Base-by-base conservation (phyloP, 768 basidiomycete genomes). In the Xerocomellus amylosporus region DNA sequence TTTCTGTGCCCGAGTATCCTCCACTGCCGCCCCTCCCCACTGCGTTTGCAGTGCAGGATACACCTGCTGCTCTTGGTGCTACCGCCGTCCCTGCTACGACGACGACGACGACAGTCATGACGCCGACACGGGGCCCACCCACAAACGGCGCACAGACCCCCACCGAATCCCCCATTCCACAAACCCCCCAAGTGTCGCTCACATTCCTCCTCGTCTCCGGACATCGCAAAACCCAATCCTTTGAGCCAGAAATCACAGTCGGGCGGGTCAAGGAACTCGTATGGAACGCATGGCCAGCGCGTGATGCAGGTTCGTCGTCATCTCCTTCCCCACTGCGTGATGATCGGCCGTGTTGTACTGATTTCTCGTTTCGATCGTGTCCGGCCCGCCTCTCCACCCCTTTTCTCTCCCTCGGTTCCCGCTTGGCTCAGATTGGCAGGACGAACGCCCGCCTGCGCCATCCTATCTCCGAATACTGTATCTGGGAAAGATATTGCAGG, bases 201-300 rank as follows among this genome's bases (percentile, higher is more conserved):
- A 88, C 87, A 0, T 90, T 92, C 68, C 74, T 92, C 41, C 76
- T 90, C 46, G 79, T 90, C 26, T 84, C 87, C 0, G 88, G 89
- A 0, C 73, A 77, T 39, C 75, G 88, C 56, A 76, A 84, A 58
- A 82, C 83, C 0, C 88, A 90, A 81, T 73, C 79, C 0, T 92
- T 92, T 59, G 87, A 88, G 28, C 87, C 88, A 13, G 82, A 83
- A 59, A 87, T 81, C 20, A 86, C 87, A 0, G 74, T 91, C 31
- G 87, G 87, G 17, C 77, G 90, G 60, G 85, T 90, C 28, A 91
- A 91, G 71, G 90, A 92, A 72, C 79, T 92, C 44, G 81, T 86
- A 36, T 91, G 90, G 89, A 88, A 85, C 71, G 79, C 83, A 33
- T 92, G 90, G 89, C 87, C 87, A 28, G 72, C 49, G 47, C 63